phyloP scores from a whole-genome alignment of 2,329 filamentous ascomycete species.

The Penicillium sp. region DNA sequence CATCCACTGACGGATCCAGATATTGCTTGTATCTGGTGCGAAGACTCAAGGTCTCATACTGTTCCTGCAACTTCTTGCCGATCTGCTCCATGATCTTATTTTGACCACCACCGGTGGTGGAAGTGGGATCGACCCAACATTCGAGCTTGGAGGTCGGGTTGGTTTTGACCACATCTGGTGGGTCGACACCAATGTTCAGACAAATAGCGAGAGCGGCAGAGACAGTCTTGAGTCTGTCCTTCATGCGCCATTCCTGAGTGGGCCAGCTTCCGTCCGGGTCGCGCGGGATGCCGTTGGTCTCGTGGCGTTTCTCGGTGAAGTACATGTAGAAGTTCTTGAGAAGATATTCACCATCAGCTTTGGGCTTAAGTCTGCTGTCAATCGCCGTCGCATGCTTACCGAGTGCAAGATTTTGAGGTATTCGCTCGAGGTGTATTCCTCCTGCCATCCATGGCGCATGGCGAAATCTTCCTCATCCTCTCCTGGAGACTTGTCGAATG shows the following conservation, averaged over 20 bases:
- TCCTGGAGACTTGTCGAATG: conserved; percentile 35
- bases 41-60: conserved; percentile 94
- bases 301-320: conserved; percentile 96
- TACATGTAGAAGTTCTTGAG: conserved; percentile 97
- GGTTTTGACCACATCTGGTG: conserved; percentile 94
- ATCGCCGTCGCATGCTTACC: conserved; percentile 49
- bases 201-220: conserved; percentile 93
- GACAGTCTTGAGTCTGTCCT: conserved; percentile 93
- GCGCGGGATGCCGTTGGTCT: conserved; percentile 87
- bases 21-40: conserved; percentile 98
- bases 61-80: conserved; percentile 90
- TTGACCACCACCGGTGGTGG: conserved; percentile 70
- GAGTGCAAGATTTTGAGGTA: conserved; percentile 82
- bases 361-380: neutral
- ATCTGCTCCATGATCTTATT: conserved; percentile 90
- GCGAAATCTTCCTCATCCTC: conserved; percentile 56
- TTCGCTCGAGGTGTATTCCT: conserved; percentile 87
- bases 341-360: conserved; percentile 21
- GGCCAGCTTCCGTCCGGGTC: conserved; percentile 58
- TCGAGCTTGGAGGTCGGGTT: conserved; percentile 90
- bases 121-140: conserved; percentile 92
- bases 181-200: conserved; percentile 95
- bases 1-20: conserved; percentile 92
- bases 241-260: conserved; percentile 91
- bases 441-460: conserved; percentile 85